A percentile compares a stretch with the other conserved stretches of the same genome.
Conservation (phyloP, 1,139 yeast species). For the Sporopachydermia cereana region DNA sequence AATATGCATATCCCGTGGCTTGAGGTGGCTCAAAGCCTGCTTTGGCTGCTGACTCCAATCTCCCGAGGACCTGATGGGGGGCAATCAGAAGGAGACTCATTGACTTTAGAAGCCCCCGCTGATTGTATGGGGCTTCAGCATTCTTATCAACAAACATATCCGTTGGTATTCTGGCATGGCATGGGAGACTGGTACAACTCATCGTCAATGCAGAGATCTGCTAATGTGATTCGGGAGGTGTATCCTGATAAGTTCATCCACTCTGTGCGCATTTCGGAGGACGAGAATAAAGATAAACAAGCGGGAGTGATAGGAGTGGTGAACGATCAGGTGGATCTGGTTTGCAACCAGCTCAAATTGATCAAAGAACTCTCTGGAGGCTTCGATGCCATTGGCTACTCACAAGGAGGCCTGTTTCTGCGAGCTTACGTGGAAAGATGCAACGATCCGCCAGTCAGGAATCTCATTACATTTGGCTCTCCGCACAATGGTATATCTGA, state of each 20-base stretch:
- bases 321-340: constrained; percentile 32
- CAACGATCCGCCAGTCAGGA: constrained; percentile 34
- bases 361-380: constrained; percentile 38
- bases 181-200: constrained; percentile 69
- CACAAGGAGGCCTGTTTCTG: constrained; percentile 72
- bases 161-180: constrained; percentile 78
- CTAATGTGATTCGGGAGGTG: constrained; percentile 29
- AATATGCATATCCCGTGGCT: no score
- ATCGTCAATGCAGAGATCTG: constrained; percentile 40
- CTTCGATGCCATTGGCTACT: constrained; percentile 67
- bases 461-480: constrained; percentile 63
- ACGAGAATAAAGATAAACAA: constrained; percentile 40
- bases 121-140: no score
- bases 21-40: no score
- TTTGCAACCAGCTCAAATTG: constrained; percentile 30
- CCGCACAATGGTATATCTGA: constrained; percentile 75
- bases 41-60: no score
- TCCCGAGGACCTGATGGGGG: no score
- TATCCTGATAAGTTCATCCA: constrained; percentile 44
- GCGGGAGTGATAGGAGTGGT: constrained; percentile 51
- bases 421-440: constrained; percentile 56
- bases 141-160: no score
- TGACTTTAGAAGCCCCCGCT: no score
- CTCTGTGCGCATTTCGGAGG: constrained; percentile 39
- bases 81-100: no score